Evolutionary conservation across 2,329 filamentous ascomycete genomes (phyloP).

Genomic region (Orbilia blumenaviensis): DNA sequence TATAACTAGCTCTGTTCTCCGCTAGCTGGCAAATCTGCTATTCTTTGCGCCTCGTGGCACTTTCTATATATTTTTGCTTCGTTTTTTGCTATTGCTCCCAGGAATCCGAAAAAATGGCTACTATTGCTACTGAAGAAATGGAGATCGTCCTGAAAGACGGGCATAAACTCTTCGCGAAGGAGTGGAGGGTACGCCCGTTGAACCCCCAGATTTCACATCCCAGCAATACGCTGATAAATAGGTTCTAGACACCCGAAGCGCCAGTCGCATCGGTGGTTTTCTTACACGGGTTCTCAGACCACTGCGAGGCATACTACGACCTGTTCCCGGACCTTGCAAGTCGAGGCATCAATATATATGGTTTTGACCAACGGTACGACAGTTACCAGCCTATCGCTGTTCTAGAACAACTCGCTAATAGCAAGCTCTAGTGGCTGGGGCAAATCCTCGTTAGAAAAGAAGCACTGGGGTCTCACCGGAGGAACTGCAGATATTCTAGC

Average conservation of each 20-base stretch:
- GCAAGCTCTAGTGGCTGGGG: slow-evolving; percentile 74
- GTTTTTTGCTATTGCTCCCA: neutral
- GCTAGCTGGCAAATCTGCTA: neutral
- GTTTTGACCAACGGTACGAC: slow-evolving; percentile 76
- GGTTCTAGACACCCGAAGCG: slow-evolving; percentile 66
- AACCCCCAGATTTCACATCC: slow-evolving; percentile 28
- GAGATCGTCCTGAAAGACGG: slow-evolving; percentile 66
- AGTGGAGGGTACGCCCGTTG: slow-evolving; percentile 65
- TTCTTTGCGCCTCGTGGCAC: neutral
- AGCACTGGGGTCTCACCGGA: slow-evolving; percentile 72
- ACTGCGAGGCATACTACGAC: slow-evolving; percentile 76
- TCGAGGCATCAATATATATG: slow-evolving; percentile 77
- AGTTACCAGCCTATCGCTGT: neutral
- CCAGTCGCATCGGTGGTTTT: slow-evolving; percentile 78
- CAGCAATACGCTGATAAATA: slow-evolving; percentile 33
- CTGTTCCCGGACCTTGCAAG: slow-evolving; percentile 76
- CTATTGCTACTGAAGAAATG: slow-evolving; percentile 65
- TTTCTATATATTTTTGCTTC: neutral
- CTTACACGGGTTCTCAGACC: slow-evolving; percentile 90
- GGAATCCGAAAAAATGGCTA: slow-evolving; percentile 26
- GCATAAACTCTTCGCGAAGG: slow-evolving; percentile 69
- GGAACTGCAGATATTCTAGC: slow-evolving; percentile 75
- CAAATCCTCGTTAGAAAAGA: slow-evolving; percentile 70
- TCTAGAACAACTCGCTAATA: slow-evolving; percentile 7
- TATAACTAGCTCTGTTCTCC: neutral